phyloP scores from a whole-genome alignment of 1,284 basidiomycete genomes.

The Papiliotrema flavescens region DNA sequence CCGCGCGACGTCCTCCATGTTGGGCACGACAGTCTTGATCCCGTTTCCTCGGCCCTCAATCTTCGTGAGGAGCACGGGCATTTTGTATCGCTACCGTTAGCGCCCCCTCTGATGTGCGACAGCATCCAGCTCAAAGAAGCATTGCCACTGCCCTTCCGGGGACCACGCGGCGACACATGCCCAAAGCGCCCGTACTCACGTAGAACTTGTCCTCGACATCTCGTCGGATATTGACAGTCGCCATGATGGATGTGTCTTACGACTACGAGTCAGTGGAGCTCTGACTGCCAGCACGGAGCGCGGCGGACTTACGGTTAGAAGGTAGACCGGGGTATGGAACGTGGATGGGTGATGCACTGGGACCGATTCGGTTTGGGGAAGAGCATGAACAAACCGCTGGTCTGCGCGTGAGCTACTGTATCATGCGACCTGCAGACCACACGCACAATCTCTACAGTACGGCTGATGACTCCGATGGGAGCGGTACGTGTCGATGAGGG shows the following conservation, averaged over 20 bases:
- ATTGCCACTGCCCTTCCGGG: too few relatives aligned
- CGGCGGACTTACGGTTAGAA: conserved; percentile 5
- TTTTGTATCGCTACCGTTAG: conserved; percentile 53
- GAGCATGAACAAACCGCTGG: conserved; percentile 24
- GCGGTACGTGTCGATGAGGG: not conserved
- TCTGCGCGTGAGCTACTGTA: conserved; percentile 1
- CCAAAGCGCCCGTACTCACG: conserved; percentile 27
- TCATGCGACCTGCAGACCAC: not conserved
- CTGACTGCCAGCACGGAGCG: not conserved
- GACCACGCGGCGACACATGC: not conserved
- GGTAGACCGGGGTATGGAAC: conserved; percentile 6
- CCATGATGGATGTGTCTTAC: conserved; percentile 59
- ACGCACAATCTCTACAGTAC: not conserved
- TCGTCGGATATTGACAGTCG: conserved; percentile 92
- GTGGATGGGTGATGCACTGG: conserved; percentile 12
- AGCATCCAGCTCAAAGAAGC: conserved; percentile 2
- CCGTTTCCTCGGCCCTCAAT: conserved; percentile 99
- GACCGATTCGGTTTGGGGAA: conserved; percentile 9
- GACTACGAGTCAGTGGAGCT: not conserved
- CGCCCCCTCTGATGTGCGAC: not conserved
- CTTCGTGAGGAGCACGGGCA: conserved; percentile 93
- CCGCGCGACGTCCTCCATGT: conserved; percentile 97
- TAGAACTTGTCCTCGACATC: conserved; percentile 80
- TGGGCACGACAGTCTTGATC: conserved; percentile 97
- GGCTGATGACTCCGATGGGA: conserved; percentile 7